Evolutionary conservation across 1,139 yeast species (phyloP).

Genomic region (Kurtzmaniella quercitrusa): DNA sequence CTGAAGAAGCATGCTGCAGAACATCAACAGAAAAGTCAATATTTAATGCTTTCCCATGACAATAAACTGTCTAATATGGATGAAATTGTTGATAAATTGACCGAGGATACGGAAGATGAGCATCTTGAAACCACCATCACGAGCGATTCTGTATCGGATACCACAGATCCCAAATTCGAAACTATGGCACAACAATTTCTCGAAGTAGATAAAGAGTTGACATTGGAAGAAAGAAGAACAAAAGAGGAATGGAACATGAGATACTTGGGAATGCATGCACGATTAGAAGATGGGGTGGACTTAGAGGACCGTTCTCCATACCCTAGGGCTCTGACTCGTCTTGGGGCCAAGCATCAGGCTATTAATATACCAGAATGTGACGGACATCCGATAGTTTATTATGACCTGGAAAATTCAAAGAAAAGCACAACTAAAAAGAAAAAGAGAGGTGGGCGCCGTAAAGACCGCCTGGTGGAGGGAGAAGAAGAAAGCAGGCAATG

Average conservation of each 20-base stretch:
- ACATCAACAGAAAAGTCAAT: conserved; percentile 23
- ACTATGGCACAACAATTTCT: conserved; percentile 54
- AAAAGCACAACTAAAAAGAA: conserved; percentile 15
- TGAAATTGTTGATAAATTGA: conserved; percentile 24
- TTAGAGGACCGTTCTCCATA: conserved; percentile 71
- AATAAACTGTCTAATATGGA: conserved; percentile 40
- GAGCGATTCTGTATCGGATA: conserved; percentile 6
- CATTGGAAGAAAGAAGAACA: conserved; percentile 46
- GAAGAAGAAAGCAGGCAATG: conserved; percentile 15
- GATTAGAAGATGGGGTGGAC: conserved; percentile 76
- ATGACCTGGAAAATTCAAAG: conserved; percentile 37
- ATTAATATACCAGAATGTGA: conserved; percentile 63
- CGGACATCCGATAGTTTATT: conserved; percentile 66
- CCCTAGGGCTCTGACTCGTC: conserved; percentile 75
- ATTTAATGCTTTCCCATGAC: conserved; percentile 42
- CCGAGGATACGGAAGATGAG: conserved; percentile 8
- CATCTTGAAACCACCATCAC: conserved; percentile 10
- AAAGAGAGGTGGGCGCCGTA: conserved; percentile 14
- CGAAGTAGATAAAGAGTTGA: conserved; percentile 35
- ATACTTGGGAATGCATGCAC: conserved; percentile 74
- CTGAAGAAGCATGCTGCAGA: conserved; percentile 40
- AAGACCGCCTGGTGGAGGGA: conserved; percentile 17
- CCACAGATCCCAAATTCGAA: conserved; percentile 55
- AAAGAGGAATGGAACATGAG: conserved; percentile 78
- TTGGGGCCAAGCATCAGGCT: conserved; percentile 76